Evolutionary conservation across 2,329 filamentous ascomycete species (phyloP), one percentile per base, ranked within the genome.

Genomic region (Whalleya microplaca): DNA sequence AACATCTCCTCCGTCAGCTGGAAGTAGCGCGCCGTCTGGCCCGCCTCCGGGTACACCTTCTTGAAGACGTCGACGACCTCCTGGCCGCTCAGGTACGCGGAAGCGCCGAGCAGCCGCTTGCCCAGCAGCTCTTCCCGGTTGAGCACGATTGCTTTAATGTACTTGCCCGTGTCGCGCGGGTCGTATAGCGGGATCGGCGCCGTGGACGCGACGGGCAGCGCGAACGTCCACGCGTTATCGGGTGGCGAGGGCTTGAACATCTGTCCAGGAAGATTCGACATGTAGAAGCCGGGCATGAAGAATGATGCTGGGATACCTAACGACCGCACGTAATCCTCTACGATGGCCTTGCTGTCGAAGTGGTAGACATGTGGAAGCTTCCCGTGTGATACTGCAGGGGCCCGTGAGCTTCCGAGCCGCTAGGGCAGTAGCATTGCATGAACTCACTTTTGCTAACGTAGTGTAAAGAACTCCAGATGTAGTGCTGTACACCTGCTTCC

Each of bases 271-370:
- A 78, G 67, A 63, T 84, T 84, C 64, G 76, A 70, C 80, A 84
- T 81, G 63, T 81, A 85, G 46, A 73, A 74, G 1, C 73, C 82
- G 0, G 81, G 77, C 7, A 77, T 69, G 63, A 81, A 77, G 64
- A 81, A 84, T 0, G 80, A 74, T 21, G 75, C 73, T 2, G 77
- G 75, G 2, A 84, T 70, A 0, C 74, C 74, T 2, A 79, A 62
- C 0, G 1, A 9, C 3, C 37, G 27, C 14, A 47, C 29, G 29
- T 86, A 84, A n/a, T 74, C 63, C 61, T 84, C 83, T 0, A 83
- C 76, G 12, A 78, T 71, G 19, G 82, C 83, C 66, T 87, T 87
- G 67, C 70, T 73, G 68, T 87, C 84, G 57, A 86, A 87, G 60
- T 83, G 79, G 58, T 76, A 70, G 27, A 81, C 76, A 43, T 75